Conservation (phyloP, 2,329 filamentous ascomycete genomes). For the Geosmithia putterillii region DNA sequence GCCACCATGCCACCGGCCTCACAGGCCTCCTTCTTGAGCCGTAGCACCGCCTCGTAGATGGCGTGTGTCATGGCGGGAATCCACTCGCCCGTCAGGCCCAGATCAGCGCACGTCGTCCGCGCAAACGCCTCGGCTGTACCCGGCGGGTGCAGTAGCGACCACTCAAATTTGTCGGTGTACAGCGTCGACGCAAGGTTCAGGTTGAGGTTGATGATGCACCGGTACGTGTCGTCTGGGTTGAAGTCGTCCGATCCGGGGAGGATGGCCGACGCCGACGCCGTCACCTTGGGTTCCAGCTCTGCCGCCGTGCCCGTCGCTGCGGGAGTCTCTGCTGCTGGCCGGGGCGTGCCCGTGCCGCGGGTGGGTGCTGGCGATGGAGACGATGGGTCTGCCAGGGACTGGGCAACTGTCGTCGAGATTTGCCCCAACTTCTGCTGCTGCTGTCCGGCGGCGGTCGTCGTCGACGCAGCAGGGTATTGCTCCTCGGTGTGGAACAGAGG, state of each 20-base stretch:
- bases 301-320: background rate
- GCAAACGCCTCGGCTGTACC: slow-evolving; percentile 90
- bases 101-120: slow-evolving; percentile 81
- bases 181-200: slow-evolving; percentile 85
- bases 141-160: slow-evolving; percentile 85
- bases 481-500: slow-evolving; percentile 67
- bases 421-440: background rate
- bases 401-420: no score
- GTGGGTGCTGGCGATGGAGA: background rate
- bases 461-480: slow-evolving; percentile 13
- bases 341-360: background rate
- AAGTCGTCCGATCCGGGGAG: slow-evolving; percentile 53
- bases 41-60: slow-evolving; percentile 89
- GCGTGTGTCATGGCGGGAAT: slow-evolving; percentile 87
- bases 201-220: slow-evolving; percentile 82
- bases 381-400: background rate
- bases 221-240: slow-evolving; percentile 89
- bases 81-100: slow-evolving; percentile 87
- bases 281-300: slow-evolving; percentile 35
- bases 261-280: slow-evolving; percentile 56
- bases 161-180: slow-evolving; percentile 96
- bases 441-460: background rate
- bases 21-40: slow-evolving; percentile 90
- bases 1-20: slow-evolving; percentile 81
- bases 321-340: background rate